phyloP scores from a whole-genome alignment of 2,329 filamentous ascomycete genomes.

The Akanthomyces muscarius region DNA sequence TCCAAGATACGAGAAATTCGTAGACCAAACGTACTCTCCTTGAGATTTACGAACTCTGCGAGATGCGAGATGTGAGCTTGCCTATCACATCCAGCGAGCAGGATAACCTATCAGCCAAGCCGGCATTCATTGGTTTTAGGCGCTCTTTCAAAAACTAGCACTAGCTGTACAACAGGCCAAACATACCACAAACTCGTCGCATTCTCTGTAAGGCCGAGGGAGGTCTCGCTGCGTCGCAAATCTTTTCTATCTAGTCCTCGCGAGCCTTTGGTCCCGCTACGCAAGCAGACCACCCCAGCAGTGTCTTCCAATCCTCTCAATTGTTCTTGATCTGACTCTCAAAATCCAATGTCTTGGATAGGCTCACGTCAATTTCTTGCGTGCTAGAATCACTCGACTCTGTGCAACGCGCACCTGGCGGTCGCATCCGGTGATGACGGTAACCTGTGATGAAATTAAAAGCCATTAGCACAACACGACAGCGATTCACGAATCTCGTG shows the following conservation, averaged over 20 bases:
- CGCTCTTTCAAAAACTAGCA: no score
- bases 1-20: no score
- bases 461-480: background rate
- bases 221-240: no score
- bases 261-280: background rate
- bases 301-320: background rate
- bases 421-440: conserved; percentile 1
- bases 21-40: no score
- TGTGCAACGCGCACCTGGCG: conserved; percentile 2
- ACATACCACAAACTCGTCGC: no score
- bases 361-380: background rate
- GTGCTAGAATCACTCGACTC: background rate
- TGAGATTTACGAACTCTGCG: no score
- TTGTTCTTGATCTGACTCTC: background rate
- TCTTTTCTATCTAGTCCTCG: background rate
- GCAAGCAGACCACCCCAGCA: background rate
- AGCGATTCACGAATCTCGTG: background rate
- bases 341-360: background rate
- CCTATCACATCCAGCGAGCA: no score
- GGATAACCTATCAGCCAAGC: no score
- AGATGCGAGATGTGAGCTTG: no score
- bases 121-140: no score
- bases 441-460: background rate
- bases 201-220: no score
- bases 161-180: no score